Evolutionary conservation across 257 asterid species (phyloP), one percentile per base, ranked within the genome.

Genomic region (Solanum virginianum): DNA sequence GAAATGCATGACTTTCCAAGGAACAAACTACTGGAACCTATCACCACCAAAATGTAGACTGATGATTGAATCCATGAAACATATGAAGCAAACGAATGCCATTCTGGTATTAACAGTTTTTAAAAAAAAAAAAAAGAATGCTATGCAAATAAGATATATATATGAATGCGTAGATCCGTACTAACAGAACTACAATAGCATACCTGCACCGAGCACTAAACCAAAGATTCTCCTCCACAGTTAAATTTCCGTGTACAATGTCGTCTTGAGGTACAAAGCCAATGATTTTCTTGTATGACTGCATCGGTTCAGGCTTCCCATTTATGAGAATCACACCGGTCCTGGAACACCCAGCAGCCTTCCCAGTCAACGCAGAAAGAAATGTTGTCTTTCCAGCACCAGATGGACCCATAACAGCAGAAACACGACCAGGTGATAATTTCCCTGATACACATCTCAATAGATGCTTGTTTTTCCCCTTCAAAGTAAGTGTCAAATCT

Each of bases 151-250:
- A 9, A 47, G 62, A 51, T 79, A 22, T 24, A 32, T 15, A 63
- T 15, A 16, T 10, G 63, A 47, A 69, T 66, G 20, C 22, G 11
- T 69, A 68, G 65, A 9, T 54, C 41, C 29, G 5, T 51, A 36
- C 53, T n/a, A 56, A 63, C 84, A 41, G n/a, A 87, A 53, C 54
- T 54, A 54, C 49, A 39, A 51, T 65, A 51, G 45, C 80, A 47
- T 86, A 95, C 99, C 99, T 96, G 98, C 99, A 96, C 87, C 98
- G 87, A 87, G 99, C 99, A 87, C 99, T 97, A 88, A 97, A 97
- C 99, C 99, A 97, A 65, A 97, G 98, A 88, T 97, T 96, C 93
- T 96, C 99, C 89, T 96, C 99, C 84, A 96, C 98, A 1, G 98
- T 95, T 90, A 96, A 91, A 91, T 97, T 97, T 74, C 98, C 99